A percentile compares a stretch with the other conserved stretches of the same genome.
phyloP scores from a whole-genome alignment of 768 basidiomycete species.

The Auricularia cornea region DNA sequence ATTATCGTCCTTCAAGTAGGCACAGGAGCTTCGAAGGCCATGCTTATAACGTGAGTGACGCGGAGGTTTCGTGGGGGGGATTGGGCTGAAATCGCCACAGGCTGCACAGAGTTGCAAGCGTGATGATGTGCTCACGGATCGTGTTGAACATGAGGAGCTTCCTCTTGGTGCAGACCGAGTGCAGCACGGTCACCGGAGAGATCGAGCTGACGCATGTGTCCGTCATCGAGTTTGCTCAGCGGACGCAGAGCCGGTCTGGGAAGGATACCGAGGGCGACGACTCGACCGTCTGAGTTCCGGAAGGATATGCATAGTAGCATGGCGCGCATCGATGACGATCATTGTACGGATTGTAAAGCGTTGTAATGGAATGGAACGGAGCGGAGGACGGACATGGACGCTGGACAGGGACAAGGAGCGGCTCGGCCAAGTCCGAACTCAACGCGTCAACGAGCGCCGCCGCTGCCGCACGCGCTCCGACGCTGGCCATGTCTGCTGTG shows the following conservation, averaged over 20 bases:
- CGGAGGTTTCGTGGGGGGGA: too few species aligned
- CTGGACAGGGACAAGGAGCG: neutral
- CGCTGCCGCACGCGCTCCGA: neutral
- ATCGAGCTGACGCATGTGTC: neutral
- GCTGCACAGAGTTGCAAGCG: neutral
- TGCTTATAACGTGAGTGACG: neutral
- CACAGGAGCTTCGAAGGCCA: neutral
- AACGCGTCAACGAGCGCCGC: neutral
- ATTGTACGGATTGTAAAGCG: neutral
- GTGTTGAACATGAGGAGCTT: neutral
- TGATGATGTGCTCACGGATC: neutral
- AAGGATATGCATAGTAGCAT: too few species aligned
- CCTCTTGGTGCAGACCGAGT: neutral
- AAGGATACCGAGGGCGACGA: neutral
- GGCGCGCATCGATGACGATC: too few species aligned
- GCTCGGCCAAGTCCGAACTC: neutral
- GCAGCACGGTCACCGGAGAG: neutral
- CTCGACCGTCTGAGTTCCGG: too few species aligned
- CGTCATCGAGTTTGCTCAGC: neutral
- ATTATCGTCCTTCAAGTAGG: neutral
- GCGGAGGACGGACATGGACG: neutral
- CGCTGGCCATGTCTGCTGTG: slow-evolving; percentile 24
- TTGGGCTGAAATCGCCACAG: too few species aligned
- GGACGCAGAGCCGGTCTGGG: neutral
- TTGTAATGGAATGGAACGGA: neutral